Percentiles rank a stretch among this genome's conserved stretches.
Conservation (phyloP, 768 basidiomycete species). For the Candolleomyces eurysporus region DNA sequence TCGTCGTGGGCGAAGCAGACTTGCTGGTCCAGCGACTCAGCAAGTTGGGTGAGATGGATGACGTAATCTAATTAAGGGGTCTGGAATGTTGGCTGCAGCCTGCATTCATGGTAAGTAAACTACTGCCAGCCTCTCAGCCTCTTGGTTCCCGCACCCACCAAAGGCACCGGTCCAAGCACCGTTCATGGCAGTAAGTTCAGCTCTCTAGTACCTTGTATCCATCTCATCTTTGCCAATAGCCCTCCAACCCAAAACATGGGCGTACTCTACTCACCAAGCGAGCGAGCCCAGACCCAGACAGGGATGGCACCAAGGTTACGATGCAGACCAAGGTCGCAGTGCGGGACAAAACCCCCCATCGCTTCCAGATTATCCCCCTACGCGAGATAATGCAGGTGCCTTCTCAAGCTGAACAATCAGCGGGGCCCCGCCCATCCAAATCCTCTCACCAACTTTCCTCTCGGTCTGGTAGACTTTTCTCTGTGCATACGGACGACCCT, state of each 20-base stretch:
- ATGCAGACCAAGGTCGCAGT: slow-evolving; percentile 47
- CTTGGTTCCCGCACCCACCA: too few species aligned
- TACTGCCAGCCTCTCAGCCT: too few species aligned
- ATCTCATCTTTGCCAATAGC: background rate
- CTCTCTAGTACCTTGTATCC: background rate
- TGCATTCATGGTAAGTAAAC: too few species aligned
- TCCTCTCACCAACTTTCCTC: background rate
- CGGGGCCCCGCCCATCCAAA: background rate
- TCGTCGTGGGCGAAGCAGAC: background rate
- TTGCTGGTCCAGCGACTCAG: too few species aligned
- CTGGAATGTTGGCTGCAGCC: too few species aligned
- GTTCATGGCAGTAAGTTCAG: background rate
- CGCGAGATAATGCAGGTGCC: slow-evolving; percentile 28
- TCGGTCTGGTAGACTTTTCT: background rate
- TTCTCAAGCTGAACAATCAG: slow-evolving; percentile 8
- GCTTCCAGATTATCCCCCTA: slow-evolving; percentile 43
- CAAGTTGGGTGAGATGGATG: too few species aligned
- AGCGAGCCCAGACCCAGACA: slow-evolving; percentile 9
- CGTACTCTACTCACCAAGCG: background rate
- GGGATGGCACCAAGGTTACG: slow-evolving; percentile 24
- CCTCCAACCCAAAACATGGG: background rate
- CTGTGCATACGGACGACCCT: slow-evolving; percentile 8
- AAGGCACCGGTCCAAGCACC: too few species aligned
- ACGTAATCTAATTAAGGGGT: too few species aligned
- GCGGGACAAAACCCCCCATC: slow-evolving; percentile 41